These are phyloP conservation scores for Hypoxylon sp. DNA, from an alignment of 2,329 filamentous ascomycete species.

Conservation along the genomic window DNA sequence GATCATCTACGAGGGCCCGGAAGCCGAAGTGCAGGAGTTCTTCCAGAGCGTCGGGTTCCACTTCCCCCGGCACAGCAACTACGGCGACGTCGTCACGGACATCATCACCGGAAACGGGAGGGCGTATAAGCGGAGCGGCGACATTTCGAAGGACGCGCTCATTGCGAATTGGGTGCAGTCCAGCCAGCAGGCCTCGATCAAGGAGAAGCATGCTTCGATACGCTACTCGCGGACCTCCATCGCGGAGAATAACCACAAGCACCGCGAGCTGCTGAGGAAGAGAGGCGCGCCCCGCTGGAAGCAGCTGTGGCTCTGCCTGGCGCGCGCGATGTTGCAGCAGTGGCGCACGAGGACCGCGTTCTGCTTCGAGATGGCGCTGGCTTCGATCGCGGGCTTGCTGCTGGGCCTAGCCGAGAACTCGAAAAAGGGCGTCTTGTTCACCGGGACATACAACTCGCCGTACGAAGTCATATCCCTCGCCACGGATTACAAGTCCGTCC, in stretches of 20 bases:
- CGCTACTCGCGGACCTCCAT: constrained; percentile 55
- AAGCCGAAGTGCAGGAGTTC: constrained; percentile 61
- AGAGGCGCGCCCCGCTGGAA: constrained; percentile 64
- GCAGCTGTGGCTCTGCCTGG: constrained; percentile 68
- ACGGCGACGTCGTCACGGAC: constrained; percentile 72
- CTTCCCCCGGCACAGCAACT: constrained; percentile 66
- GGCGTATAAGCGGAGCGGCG: constrained; percentile 63
- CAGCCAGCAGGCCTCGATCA: constrained; percentile 47
- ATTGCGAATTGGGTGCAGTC: constrained; percentile 64
- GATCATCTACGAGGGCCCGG: constrained; percentile 68
- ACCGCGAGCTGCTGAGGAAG: constrained; percentile 63
- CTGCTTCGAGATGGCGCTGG: constrained; percentile 68
- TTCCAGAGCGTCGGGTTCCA: constrained; percentile 68
- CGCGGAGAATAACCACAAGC: constrained; percentile 57
- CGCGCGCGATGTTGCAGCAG: constrained; percentile 70
- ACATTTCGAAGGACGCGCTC: constrained; percentile 64
- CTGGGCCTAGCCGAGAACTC: constrained; percentile 68
- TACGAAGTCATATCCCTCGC: constrained; percentile 67
- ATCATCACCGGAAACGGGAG: constrained; percentile 72
- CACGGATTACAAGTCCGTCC: constrained; percentile 65
- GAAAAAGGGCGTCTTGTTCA: constrained; percentile 67
- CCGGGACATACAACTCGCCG: constrained; percentile 65
- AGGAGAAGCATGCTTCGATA: constrained; percentile 47
- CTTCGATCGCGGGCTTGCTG: constrained; percentile 65
- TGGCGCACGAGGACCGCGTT: constrained; percentile 66